These are phyloP conservation scores for Smithsoniella earleae DNA, from an alignment of 163 green algal species.

Conservation along the genomic window DNA sequence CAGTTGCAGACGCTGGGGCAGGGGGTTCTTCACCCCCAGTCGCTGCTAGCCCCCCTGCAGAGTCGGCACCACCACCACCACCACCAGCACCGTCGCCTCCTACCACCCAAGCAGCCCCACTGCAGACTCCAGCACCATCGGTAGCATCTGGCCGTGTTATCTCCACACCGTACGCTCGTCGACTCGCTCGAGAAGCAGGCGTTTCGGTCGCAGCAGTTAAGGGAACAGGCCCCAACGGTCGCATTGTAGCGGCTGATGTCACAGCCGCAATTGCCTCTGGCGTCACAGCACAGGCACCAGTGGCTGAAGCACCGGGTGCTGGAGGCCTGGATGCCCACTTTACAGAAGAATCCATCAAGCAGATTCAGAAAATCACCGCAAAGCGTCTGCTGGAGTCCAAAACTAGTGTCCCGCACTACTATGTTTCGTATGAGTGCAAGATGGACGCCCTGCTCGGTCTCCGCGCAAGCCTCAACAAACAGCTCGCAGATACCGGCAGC, in stretches of 20 bases:
- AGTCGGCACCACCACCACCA: background rate
- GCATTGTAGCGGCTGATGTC: conserved; percentile 74
- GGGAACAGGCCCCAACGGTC: conserved; percentile 61
- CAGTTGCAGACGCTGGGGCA: conserved; percentile 37
- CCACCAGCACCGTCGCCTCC: conserved; percentile 30
- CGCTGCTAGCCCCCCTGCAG: background rate
- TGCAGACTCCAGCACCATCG: background rate
- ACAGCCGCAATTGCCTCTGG: conserved; percentile 45
- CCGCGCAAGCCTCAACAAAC: conserved; percentile 66
- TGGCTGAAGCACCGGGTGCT: background rate
- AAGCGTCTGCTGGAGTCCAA: conserved; percentile 80
- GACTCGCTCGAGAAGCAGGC: conserved; percentile 61
- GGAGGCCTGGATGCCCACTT: background rate
- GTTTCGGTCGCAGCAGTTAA: conserved; percentile 49
- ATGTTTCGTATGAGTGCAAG: conserved; percentile 74
- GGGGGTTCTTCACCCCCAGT: conserved; percentile 31
- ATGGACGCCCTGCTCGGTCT: conserved; percentile 47
- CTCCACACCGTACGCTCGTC: conserved; percentile 66
- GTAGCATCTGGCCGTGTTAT: conserved; percentile 44
- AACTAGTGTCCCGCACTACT: conserved; percentile 92
- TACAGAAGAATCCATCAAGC: conserved; percentile 31
- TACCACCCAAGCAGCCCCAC: conserved; percentile 29
- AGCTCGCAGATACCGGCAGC: conserved; percentile 38
- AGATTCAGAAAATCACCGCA: conserved; percentile 79
- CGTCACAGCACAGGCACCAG: background rate